A percentile compares a stretch with the other conserved stretches of the same genome.
phyloP scores from a whole-genome alignment of 2,329 filamentous ascomycete genomes.

The Fusarium newnesense region DNA sequence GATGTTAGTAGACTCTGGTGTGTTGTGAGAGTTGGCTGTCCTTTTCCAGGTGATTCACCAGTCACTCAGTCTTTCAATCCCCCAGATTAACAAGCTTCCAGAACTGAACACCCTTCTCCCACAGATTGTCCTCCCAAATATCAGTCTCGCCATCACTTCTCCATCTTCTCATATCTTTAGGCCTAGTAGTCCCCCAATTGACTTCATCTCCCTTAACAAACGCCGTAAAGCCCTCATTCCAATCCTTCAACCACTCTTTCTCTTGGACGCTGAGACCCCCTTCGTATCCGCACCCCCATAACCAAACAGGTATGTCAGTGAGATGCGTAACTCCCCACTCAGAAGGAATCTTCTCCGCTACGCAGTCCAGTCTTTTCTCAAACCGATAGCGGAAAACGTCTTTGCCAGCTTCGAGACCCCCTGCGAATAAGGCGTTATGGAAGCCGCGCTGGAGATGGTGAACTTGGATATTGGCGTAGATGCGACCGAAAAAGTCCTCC shows the following conservation, averaged over 20 bases:
- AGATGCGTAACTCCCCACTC: background rate
- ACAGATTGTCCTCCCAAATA: rapidly evolving
- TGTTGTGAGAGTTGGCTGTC: rapidly evolving
- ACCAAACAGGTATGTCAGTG: background rate
- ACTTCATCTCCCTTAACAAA: background rate
- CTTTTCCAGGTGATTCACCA: rapidly evolving
- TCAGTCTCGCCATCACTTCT: background rate
- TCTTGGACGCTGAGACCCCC: background rate
- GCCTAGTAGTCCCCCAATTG: rapidly evolving
- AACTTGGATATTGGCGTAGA: background rate
- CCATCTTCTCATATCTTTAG: background rate
- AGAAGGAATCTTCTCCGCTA: background rate
- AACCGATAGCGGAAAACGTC: background rate
- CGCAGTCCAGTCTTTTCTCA: background rate
- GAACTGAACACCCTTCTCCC: background rate
- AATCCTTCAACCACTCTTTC: background rate
- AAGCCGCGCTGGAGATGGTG: background rate
- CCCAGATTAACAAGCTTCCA: background rate
- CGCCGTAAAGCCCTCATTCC: background rate
- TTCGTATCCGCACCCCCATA: background rate
- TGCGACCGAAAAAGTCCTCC: background rate
- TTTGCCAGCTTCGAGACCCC: rapidly evolving
- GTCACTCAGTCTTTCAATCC: rapidly evolving
- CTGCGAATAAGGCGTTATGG: background rate
- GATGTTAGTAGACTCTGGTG: rapidly evolving